phyloP scores from a whole-genome alignment of 1,139 yeast species.

The Pneumocystis canis region DNA sequence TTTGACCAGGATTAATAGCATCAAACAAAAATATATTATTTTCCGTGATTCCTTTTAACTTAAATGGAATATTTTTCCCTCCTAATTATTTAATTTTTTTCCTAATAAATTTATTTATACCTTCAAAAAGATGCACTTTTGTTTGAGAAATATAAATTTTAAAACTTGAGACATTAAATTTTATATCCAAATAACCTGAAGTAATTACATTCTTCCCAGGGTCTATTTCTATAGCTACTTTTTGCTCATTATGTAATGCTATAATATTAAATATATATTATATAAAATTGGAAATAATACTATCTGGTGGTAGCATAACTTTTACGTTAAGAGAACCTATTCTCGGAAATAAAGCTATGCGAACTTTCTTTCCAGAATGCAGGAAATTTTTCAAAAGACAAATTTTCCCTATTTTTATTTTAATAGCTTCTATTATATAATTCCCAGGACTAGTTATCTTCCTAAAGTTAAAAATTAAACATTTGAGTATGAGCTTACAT shows the following conservation, averaged over 20 bases:
- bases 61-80: not conserved
- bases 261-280: not conserved
- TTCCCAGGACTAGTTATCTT: conserved; percentile 1
- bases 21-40: not conserved
- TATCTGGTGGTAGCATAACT: not conserved
- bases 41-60: not conserved
- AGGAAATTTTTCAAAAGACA: not conserved
- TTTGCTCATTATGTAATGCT: not conserved
- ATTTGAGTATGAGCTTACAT: not conserved
- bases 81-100: not conserved
- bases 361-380: not conserved
- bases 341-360: not conserved
- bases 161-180: not conserved
- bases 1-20: not conserved
- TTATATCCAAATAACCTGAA: not conserved
- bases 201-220: not conserved
- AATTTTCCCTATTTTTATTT: not conserved
- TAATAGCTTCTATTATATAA: not conserved
- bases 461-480: not conserved
- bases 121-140: not conserved
- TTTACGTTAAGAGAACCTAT: not conserved
- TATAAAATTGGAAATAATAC: not conserved
- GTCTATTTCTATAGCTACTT: not conserved
- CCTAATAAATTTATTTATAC: not conserved
- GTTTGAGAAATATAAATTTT: not conserved